Conservation (phyloP, 1,139 yeast genomes). For the Saccharomycopsis hybrid region DNA sequence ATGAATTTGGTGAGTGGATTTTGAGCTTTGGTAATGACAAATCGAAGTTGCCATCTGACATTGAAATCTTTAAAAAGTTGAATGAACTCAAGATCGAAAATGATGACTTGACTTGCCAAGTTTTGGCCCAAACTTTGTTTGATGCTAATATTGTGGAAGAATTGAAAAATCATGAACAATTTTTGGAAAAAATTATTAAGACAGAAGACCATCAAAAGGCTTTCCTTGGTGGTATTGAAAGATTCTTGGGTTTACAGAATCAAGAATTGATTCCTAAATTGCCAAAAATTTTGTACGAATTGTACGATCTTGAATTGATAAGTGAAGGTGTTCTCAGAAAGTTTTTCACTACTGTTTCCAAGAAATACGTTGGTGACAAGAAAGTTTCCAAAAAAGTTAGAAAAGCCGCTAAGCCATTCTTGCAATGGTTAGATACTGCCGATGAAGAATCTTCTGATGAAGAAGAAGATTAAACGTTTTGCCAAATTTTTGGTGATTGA, state of each 20-base stretch:
- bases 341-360: constrained; percentile 91
- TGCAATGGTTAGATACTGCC: constrained; percentile 92
- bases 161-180: constrained; percentile 71
- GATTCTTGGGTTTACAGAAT: constrained; percentile 79
- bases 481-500: background rate
- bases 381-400: constrained; percentile 90
- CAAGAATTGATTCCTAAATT: constrained; percentile 67
- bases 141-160: constrained; percentile 72
- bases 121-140: constrained; percentile 84
- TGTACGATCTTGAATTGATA: constrained; percentile 77
- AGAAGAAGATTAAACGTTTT: constrained; percentile 22
- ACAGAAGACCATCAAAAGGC: constrained; percentile 69
- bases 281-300: constrained; percentile 74
- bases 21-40: constrained; percentile 46
- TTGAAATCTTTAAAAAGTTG: constrained; percentile 88
- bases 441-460: constrained; percentile 67
- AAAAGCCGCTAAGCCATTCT: constrained; percentile 91
- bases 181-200: constrained; percentile 69
- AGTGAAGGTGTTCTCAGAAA: constrained; percentile 74
- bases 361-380: constrained; percentile 81
- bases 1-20: constrained; percentile 90
- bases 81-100: constrained; percentile 68
- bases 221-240: constrained; percentile 91
- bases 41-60: constrained; percentile 65
- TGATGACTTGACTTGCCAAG: constrained; percentile 78